Conservation (phyloP, 176 grass and related monocot species). For the Pontederia crassipes region DNA sequence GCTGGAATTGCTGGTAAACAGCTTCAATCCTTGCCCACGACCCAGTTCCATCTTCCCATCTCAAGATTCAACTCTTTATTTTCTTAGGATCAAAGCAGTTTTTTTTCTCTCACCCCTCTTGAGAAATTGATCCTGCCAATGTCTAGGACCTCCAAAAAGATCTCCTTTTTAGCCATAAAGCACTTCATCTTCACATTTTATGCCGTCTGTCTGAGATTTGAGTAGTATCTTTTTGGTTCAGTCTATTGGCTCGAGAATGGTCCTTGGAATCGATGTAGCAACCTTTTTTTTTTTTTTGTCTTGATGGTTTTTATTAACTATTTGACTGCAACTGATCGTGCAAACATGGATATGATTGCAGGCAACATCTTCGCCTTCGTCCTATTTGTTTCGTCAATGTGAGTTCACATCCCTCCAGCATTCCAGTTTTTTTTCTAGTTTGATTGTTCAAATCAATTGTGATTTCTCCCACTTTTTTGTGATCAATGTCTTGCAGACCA, state of each 20-base stretch:
- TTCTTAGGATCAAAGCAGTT: neutral
- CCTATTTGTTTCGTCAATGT: conserved; percentile 91
- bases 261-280: too few relatives aligned
- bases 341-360: conserved; percentile 25
- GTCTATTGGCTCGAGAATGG: too few relatives aligned
- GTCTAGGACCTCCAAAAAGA: too few relatives aligned
- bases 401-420: conserved; percentile 9
- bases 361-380: conserved; percentile 87
- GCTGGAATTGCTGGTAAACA: conserved; percentile 70
- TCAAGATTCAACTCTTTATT: neutral
- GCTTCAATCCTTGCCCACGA: neutral
- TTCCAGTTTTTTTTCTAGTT: neutral
- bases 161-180: too few relatives aligned
- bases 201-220: too few relatives aligned
- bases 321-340: neutral
- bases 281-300: too few relatives aligned
- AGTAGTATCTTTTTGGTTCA: too few relatives aligned
- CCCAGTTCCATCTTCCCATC: neutral
- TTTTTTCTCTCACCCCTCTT: too few relatives aligned
- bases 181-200: too few relatives aligned
- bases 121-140: too few relatives aligned
- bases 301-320: neutral
- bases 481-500: conserved; percentile 35
- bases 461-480: neutral
- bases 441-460: neutral